Evolutionary conservation across 306 rosid species (phyloP), one percentile per base, ranked within the genome.

Genomic region (Morella rubra): DNA sequence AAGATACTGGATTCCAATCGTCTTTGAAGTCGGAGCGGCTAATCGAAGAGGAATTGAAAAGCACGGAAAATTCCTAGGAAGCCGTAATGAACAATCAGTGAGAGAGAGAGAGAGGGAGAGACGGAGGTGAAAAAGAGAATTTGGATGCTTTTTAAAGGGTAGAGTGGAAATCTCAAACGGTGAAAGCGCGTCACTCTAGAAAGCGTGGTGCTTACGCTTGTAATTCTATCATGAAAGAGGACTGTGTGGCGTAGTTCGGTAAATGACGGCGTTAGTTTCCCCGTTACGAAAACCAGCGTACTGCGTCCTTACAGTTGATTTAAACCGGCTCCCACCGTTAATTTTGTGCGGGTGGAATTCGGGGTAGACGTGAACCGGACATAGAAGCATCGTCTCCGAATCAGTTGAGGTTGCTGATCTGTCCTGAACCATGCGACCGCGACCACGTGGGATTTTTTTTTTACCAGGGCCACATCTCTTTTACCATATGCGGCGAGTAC

Each of bases 131-230:
- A 32, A 68, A 59, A 2, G 41, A 72, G 69, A 73, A 18, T 18
- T 16, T 4, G 50, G 18, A 66, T 44, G 24, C 2, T 40, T 41
- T n/a, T 9, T 37, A 61, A 20, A 49, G 75, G 51, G 53, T 19
- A 58, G 69, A 61, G 53, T 50, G n/a, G 61, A 27, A 42, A 14
- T 19, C 11, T 55, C 13, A 13, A 13, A 45, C 52, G 58, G 41
- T 72, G 62, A 73, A 44, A 62, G 84, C 83, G 81, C 79, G 86
- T 74, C 32, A 59, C n/a, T 71, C 14, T 22, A 53, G 40, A 32
- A 72, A 71, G 78, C 83, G 76, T 84, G 51, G 76, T 56, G 22
- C 24, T 56, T 8, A 74, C 69, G 68, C 75, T 77, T 22, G 37
- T 44, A 5, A 12, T 44, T 20, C 2, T 32, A 32, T 32, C 37